These are phyloP conservation scores for Kurtzmaniella fragi DNA, from an alignment of 805 yeast genomes.

Conservation along the genomic window DNA sequence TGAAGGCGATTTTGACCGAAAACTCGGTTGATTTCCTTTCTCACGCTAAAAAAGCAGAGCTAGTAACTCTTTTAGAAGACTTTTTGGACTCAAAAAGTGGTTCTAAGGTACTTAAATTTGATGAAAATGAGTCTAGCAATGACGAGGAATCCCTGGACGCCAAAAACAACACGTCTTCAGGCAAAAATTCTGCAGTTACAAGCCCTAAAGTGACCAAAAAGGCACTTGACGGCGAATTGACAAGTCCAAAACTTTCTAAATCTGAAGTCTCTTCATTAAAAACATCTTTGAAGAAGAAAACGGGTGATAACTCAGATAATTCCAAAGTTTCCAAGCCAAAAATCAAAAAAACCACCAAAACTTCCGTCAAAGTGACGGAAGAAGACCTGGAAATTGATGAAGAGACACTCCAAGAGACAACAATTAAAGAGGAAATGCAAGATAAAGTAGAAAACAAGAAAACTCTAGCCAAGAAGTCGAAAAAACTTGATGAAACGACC, in stretches of 20 bases:
- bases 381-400: constrained; percentile 8
- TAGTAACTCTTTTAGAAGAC: constrained; percentile 56
- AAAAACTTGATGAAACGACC: neutral
- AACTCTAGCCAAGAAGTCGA: too few species aligned
- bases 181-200: neutral
- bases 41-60: constrained; percentile 61
- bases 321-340: constrained; percentile 8
- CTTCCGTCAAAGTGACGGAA: constrained; percentile 9
- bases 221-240: constrained; percentile 3
- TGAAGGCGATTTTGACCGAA: constrained; percentile 60
- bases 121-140: neutral
- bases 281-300: constrained; percentile 1
- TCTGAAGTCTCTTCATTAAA: neutral
- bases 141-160: neutral
- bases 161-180: constrained; percentile 4
- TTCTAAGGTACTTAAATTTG: too few species aligned
- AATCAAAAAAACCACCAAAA: constrained; percentile 9
- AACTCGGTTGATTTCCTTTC: constrained; percentile 59
- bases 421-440: neutral
- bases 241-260: neutral
- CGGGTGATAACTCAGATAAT: constrained; percentile 4
- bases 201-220: constrained; percentile 5
- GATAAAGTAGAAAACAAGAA: neutral
- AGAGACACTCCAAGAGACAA: constrained; percentile 2
- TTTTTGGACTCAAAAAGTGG: constrained; percentile 48